Conservation (phyloP, 78 protist genomes). For the Creolimax fragrantissima region DNA sequence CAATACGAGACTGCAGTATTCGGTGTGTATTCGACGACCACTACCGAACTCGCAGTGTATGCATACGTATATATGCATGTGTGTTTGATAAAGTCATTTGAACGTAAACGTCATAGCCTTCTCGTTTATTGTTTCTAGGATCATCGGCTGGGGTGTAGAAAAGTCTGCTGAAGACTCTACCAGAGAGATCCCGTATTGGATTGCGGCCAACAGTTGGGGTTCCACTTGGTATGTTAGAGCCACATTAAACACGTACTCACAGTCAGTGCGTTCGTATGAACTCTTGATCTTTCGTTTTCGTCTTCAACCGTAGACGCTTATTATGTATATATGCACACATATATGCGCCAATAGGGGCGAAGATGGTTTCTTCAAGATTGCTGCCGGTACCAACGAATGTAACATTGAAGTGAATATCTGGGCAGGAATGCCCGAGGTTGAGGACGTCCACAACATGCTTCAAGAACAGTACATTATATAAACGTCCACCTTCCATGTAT, state of each 20-base stretch:
- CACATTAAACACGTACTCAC: too few relatives aligned
- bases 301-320: too few relatives aligned
- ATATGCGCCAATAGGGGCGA: conserved; percentile 42
- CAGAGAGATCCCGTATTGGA: conserved; percentile 33
- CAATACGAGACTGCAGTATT: too few relatives aligned
- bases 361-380: conserved; percentile 38
- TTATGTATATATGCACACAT: background rate
- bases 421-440: conserved; percentile 5
- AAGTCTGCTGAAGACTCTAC: background rate
- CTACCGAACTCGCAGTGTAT: too few relatives aligned
- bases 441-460: background rate
- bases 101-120: too few relatives aligned
- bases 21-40: too few relatives aligned
- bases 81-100: too few relatives aligned
- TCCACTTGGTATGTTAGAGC: too few relatives aligned
- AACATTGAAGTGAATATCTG: conserved; percentile 7
- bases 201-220: conserved; percentile 43
- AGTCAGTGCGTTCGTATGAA: too few relatives aligned
- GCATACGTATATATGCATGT: too few relatives aligned
- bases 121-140: too few relatives aligned
- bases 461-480: background rate
- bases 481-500: background rate
- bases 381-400: background rate
- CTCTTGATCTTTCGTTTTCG: too few relatives aligned
- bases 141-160: conserved; percentile 48